Evolutionary conservation across 371 early-diverging fungal species (phyloP), one percentile per base, ranked within the genome.

Genomic region (Rhizopus stolonifer): DNA sequence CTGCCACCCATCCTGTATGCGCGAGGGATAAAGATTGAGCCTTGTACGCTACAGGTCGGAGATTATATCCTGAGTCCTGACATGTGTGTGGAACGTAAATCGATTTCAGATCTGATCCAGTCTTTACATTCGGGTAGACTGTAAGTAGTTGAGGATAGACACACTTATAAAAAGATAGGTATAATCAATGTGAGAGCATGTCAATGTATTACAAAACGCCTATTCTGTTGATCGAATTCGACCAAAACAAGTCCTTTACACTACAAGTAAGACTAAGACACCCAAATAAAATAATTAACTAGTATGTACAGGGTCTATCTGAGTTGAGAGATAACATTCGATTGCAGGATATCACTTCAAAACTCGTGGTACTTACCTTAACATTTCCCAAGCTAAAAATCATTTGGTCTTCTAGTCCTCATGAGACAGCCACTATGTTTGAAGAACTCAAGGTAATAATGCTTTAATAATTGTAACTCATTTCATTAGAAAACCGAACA

Each of bases 31-130:
- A 67, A 80, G 14, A 67, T 99, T 3, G 64, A 80, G 13, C 92
- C 98, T 2, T 86, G 85, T 57, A 96, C 97, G 0, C 71, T 99
- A 11, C 83, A 87, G 61, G 86, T 98, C 0, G 99, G 99, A 25
- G 99, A 99, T 69, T 99, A 98, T 66, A 80, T 99, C 13, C 65
- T 99, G 26, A 87, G 88, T 26, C 91, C 93, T 22, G 74, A 80
- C 4, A 85, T 94, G 39, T 94, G 92, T 48, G 90, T 99, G 1
- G 99, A 99, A 68, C 79, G 99, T 49, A 99, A 99, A 71, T 89
- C 88, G 25, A 78, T 97, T 32, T 69, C 90, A 0, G 99, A 99
- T 79, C 73, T 99, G 45, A 86, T 93, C 25, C 72, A 81, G 14
- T 93, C 94, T 0, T 77, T 98, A 53, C 80, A 79, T 25, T 84